phyloP scores from a whole-genome alignment of 176 grass and related monocot species.

The Dactylis glomerata region DNA sequence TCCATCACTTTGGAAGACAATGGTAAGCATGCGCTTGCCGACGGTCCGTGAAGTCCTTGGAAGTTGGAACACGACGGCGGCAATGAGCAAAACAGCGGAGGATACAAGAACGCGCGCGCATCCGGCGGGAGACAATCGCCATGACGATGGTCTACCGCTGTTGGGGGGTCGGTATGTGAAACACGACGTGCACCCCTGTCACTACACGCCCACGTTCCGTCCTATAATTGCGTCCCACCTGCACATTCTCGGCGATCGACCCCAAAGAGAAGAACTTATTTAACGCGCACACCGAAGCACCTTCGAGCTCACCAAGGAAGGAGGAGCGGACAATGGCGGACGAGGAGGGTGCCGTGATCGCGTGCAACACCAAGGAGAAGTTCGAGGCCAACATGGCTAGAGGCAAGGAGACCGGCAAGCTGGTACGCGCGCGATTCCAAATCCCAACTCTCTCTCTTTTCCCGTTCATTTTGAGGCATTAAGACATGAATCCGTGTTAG shows the following conservation, averaged over 20 bases:
- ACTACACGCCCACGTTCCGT: not conserved
- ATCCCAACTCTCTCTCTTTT: not conserved
- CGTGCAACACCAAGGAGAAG: constrained; percentile 52
- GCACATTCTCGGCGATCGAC: not conserved
- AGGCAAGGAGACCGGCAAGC: constrained; percentile 45
- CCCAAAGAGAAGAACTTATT: not conserved
- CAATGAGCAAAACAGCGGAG: not conserved
- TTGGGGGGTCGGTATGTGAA: not conserved
- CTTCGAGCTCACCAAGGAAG: not conserved
- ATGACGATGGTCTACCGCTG: not conserved
- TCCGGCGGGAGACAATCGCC: not conserved
- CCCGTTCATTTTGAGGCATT: too few species aligned
- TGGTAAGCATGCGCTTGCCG: not conserved
- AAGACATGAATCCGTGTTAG: not conserved
- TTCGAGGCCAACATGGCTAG: constrained; percentile 42
- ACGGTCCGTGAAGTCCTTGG: not conserved
- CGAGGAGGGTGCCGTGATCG: constrained; percentile 59
- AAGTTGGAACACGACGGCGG: not conserved
- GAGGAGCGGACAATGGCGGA: constrained; percentile 43
- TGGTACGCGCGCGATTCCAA: constrained; percentile 29
- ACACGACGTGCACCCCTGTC: not conserved
- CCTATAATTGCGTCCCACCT: not conserved
- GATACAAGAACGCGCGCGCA: not conserved
- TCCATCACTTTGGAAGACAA: not conserved
- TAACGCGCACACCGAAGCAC: not conserved